A percentile compares a stretch with the other conserved stretches of the same genome.
Conservation (phyloP, 2,329 filamentous ascomycete species). For the Onygenales sp. region DNA sequence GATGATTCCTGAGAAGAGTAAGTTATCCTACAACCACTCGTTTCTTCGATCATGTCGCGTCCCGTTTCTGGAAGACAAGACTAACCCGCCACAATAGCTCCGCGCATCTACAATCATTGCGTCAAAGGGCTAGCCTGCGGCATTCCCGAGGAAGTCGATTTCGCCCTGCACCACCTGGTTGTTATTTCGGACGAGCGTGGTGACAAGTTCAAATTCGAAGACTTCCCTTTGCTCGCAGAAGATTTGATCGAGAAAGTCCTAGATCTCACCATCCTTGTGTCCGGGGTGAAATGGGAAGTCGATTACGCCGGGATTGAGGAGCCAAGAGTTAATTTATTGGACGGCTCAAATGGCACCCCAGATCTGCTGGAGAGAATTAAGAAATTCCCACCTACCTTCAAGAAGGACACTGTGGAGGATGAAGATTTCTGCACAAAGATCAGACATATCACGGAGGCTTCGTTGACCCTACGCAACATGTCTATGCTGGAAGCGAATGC, state of each 20-base stretch:
- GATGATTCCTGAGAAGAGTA: slow-evolving; percentile 4
- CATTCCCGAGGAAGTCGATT: slow-evolving; percentile 75
- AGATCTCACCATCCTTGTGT: slow-evolving; percentile 67
- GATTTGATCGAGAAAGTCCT: slow-evolving; percentile 77
- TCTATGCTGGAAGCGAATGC: slow-evolving; percentile 88
- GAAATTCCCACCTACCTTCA: slow-evolving; percentile 48
- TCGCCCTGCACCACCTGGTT: slow-evolving; percentile 83
- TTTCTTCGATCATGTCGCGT: neutral
- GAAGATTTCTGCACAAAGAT: slow-evolving; percentile 61
- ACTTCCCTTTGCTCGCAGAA: slow-evolving; percentile 80
- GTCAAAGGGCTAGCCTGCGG: slow-evolving; percentile 73
- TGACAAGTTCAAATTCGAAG: slow-evolving; percentile 91
- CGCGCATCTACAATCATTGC: slow-evolving; percentile 77
- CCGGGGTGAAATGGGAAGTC: slow-evolving; percentile 71
- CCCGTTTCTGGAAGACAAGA: neutral
- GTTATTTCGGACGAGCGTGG: slow-evolving; percentile 92
- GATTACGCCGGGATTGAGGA: slow-evolving; percentile 56
- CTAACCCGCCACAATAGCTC: slow-evolving; percentile 15
- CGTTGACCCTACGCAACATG: slow-evolving; percentile 88
- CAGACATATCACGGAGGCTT: slow-evolving; percentile 72
- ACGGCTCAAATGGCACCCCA: slow-evolving; percentile 57
- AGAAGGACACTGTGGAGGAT: slow-evolving; percentile 60
- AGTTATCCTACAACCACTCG: neutral
- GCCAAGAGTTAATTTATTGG: slow-evolving; percentile 46
- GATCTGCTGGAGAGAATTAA: slow-evolving; percentile 65